These are phyloP conservation scores for Aspergillus caelatus DNA, from an alignment of 2,329 filamentous ascomycete genomes.

Conservation along the genomic window DNA sequence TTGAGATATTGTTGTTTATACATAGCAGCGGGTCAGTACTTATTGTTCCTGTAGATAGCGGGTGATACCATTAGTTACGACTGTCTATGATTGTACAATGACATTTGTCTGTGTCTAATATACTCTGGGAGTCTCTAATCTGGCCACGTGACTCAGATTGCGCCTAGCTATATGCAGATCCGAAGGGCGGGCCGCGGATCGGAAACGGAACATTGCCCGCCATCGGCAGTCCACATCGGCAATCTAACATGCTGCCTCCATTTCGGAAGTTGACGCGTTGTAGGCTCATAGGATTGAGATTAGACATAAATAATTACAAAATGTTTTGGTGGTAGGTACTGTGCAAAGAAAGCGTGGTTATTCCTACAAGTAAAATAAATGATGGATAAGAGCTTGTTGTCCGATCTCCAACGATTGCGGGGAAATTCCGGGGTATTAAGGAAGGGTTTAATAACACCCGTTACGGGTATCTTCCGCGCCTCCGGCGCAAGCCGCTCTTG, in stretches of 20 bases:
- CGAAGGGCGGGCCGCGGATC: slow-evolving; percentile 25
- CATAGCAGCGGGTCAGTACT: slow-evolving; percentile 22
- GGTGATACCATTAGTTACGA: slow-evolving; percentile 27
- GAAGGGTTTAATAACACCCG: background rate
- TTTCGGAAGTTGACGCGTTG: background rate
- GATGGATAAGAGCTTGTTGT: background rate
- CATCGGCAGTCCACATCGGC: slow-evolving; percentile 21
- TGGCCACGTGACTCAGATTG: background rate
- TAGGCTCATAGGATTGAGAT: background rate
- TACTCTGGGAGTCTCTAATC: too few species aligned
- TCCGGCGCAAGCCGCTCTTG: slow-evolving; percentile 21
- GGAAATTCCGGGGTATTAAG: slow-evolving; percentile 22
- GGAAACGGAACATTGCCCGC: slow-evolving; percentile 20
- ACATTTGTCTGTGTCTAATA: background rate
- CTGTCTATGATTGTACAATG: slow-evolving; percentile 7
- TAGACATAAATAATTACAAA: background rate
- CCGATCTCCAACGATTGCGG: slow-evolving; percentile 10
- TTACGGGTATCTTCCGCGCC: slow-evolving; percentile 22
- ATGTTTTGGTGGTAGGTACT: background rate
- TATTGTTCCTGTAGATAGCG: slow-evolving; percentile 26
- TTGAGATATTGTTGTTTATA: slow-evolving; percentile 17
- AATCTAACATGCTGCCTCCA: slow-evolving; percentile 13
- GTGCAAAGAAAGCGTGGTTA: background rate
- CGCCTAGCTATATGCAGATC: background rate
- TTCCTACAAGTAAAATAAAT: background rate